A percentile compares a stretch with the other conserved stretches of the same genome.
These are phyloP conservation scores for Taphrina sp. DNA, from an alignment of 1,139 yeast genomes.

Conservation along the genomic window DNA sequence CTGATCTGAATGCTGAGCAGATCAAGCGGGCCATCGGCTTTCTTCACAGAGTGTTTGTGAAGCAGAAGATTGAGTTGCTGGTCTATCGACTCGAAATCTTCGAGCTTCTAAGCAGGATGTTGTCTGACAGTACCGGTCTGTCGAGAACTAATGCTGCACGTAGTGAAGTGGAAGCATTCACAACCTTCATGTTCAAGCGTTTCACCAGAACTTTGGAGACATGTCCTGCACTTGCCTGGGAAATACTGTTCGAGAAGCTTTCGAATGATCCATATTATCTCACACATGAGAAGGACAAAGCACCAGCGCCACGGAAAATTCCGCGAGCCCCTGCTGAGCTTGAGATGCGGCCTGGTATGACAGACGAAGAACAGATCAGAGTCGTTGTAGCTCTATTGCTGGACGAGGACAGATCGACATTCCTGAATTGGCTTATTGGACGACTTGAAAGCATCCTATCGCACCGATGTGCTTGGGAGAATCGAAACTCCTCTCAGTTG, in stretches of 20 bases:
- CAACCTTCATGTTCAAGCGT: conserved; percentile 64
- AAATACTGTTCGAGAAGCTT: conserved; percentile 64
- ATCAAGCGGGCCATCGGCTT: conserved; percentile 66
- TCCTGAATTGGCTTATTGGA: conserved; percentile 33
- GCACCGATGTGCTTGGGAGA: conserved; percentile 30
- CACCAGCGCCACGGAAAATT: conserved; percentile 9
- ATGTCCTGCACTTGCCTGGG: conserved; percentile 62
- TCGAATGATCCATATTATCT: conserved; percentile 51
- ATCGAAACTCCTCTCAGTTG: background rate
- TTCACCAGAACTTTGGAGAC: conserved; percentile 54
- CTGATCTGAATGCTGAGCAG: conserved; percentile 61
- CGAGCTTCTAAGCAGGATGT: conserved; percentile 52
- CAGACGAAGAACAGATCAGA: conserved; percentile 27
- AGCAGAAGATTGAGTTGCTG: conserved; percentile 59
- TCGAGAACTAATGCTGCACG: conserved; percentile 50
- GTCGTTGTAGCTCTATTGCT: conserved; percentile 33
- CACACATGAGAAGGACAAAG: conserved; percentile 57
- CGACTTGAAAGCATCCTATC: conserved; percentile 10
- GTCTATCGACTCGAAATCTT: conserved; percentile 76
- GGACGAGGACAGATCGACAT: conserved; percentile 32
- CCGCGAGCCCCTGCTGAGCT: conserved; percentile 33
- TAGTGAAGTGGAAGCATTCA: conserved; percentile 63
- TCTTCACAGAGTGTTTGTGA: conserved; percentile 69
- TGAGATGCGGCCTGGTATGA: conserved; percentile 32
- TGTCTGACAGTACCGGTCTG: conserved; percentile 43